These are phyloP conservation scores for Platismatia glauca DNA, from an alignment of 495 filamentous ascomycete genomes.

Conservation along the genomic window DNA sequence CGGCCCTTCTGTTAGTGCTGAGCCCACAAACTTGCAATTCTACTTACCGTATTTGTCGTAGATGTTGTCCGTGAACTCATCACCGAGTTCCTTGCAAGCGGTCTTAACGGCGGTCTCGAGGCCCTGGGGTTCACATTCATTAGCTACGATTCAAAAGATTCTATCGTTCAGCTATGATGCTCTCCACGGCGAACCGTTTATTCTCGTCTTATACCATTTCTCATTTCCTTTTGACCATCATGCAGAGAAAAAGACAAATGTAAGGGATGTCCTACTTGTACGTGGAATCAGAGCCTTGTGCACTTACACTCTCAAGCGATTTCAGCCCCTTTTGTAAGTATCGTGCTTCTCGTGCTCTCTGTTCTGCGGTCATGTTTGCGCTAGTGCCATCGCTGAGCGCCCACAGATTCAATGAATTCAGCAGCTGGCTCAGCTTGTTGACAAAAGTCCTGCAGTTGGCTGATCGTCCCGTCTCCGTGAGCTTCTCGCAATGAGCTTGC, in stretches of 20 bases:
- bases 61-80: slow-evolving; percentile 36
- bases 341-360: slow-evolving; percentile 33
- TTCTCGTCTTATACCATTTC: neutral
- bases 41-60: slow-evolving; percentile 34
- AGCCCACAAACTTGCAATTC: neutral
- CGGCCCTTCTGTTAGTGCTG: neutral
- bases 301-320: slow-evolving; percentile 39
- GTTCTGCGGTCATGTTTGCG: slow-evolving; percentile 34
- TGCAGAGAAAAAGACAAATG: slow-evolving; percentile 1
- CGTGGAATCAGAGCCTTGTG: slow-evolving; percentile 17
- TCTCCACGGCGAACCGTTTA: too few species aligned
- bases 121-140: slow-evolving; percentile 16
- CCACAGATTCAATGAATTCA: slow-evolving; percentile 48
- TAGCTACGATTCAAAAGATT: slow-evolving; percentile 7
- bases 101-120: slow-evolving; percentile 30
- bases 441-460: slow-evolving; percentile 39
- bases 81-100: slow-evolving; percentile 31
- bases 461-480: slow-evolving; percentile 41
- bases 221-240: too few species aligned
- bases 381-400: slow-evolving; percentile 37
- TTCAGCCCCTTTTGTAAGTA: slow-evolving; percentile 36
- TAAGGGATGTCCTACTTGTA: slow-evolving; percentile 20
- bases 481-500: slow-evolving; percentile 44
- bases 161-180: slow-evolving; percentile 2
- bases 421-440: slow-evolving; percentile 38